phyloP scores from a whole-genome alignment of 192 early-diverging fungal species.

The Coemansia umbellata region DNA sequence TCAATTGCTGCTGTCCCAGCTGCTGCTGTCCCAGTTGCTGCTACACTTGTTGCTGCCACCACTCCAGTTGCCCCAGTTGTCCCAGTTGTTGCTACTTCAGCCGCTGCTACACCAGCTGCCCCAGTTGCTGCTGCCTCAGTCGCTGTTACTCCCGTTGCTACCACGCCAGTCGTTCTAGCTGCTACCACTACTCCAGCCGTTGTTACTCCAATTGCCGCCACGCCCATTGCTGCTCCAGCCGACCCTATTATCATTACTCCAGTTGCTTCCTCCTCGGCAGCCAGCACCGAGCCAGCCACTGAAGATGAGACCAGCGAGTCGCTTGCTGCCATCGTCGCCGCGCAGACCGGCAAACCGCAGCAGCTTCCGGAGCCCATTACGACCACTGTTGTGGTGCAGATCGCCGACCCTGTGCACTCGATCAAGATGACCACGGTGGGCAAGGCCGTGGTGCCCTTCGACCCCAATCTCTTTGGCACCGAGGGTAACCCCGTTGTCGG shows the following conservation, averaged over 20 bases:
- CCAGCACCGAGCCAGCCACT: background rate
- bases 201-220: background rate
- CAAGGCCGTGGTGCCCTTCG: slow-evolving; percentile 36
- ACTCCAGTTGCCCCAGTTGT: background rate
- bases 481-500: slow-evolving; percentile 5
- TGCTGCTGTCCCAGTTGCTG: background rate
- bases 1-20: background rate
- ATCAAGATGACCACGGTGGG: slow-evolving; percentile 43
- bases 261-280: background rate
- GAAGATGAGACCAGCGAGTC: background rate
- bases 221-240: background rate
- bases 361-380: background rate
- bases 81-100: too few relatives aligned
- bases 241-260: background rate
- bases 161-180: background rate
- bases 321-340: slow-evolving; percentile 32
- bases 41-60: background rate
- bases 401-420: background rate
- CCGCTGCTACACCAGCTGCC: background rate
- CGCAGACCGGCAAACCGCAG: slow-evolving; percentile 13
- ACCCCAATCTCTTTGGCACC: slow-evolving; percentile 34
- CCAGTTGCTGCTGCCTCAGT: background rate
- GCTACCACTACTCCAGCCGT: background rate
- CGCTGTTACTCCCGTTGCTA: background rate
- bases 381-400: slow-evolving; percentile 3